phyloP scores from a whole-genome alignment of 805 yeast genomes.

The Jamesozyma jinghongensis region DNA sequence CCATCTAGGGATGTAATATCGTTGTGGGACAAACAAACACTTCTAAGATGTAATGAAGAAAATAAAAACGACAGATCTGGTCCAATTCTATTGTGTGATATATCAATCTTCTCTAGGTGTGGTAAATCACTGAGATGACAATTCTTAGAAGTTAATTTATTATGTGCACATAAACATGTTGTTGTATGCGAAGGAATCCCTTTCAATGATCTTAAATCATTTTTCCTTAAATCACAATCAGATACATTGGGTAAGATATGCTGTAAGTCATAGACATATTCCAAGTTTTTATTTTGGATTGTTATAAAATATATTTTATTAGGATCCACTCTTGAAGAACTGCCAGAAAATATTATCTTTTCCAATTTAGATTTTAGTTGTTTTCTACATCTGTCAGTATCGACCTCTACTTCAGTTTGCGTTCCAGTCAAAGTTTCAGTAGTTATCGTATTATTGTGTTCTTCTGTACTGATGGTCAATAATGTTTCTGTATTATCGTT shows the following conservation, averaged over 20 bases:
- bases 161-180: constrained; percentile 3
- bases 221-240: constrained; percentile 13
- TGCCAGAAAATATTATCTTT: not conserved
- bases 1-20: constrained; percentile 14
- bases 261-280: constrained; percentile 15
- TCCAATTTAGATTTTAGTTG: not conserved
- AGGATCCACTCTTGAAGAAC: not conserved
- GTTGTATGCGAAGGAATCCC: constrained; percentile 16
- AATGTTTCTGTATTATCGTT: too few species aligned
- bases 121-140: constrained; percentile 3
- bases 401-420: too few species aligned
- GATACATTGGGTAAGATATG: constrained; percentile 16
- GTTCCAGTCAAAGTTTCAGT: too few species aligned
- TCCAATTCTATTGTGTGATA: constrained; percentile 14
- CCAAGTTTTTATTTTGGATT: constrained; percentile 6
- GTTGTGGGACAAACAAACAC: constrained; percentile 18
- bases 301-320: not conserved
- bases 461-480: too few species aligned
- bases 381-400: too few species aligned
- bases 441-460: too few species aligned
- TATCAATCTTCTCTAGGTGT: constrained; percentile 5
- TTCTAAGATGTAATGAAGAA: constrained; percentile 13
- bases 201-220: constrained; percentile 17
- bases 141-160: constrained; percentile 2
- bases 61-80: constrained; percentile 11